Percentiles rank a stretch among this genome's conserved stretches.
phyloP scores from a whole-genome alignment of 495 filamentous ascomycete species.

The Lineolata rhizophorae region DNA sequence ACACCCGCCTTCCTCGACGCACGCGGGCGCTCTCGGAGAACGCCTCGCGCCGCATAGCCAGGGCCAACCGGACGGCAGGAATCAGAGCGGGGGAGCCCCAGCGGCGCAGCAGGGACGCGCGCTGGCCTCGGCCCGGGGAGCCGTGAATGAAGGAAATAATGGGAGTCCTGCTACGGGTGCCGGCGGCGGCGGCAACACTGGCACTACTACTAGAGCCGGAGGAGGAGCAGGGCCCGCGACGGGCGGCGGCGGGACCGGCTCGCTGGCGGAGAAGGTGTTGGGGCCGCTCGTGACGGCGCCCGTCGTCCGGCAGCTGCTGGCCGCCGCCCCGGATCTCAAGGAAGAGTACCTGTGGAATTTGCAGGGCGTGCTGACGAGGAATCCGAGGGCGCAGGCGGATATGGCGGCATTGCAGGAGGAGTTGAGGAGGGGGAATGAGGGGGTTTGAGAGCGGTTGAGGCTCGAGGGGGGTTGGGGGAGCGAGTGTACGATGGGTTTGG shows the following conservation, averaged over 20 bases:
- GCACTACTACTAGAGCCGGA: neutral
- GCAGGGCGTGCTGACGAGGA: slow-evolving; percentile 12
- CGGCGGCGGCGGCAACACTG: neutral
- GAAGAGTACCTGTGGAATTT: slow-evolving; percentile 12
- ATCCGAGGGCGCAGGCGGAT: slow-evolving; percentile 10
- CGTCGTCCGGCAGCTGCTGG: slow-evolving; percentile 9
- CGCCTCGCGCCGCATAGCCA: too few species aligned
- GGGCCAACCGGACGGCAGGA: too few species aligned
- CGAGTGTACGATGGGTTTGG: too few species aligned
- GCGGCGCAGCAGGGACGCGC: too few species aligned
- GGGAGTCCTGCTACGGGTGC: too few species aligned
- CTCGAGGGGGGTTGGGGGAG: too few species aligned
- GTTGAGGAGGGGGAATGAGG: slow-evolving; percentile 4
- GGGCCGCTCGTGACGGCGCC: slow-evolving; percentile 11
- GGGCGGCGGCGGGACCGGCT: neutral
- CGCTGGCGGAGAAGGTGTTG: slow-evolving; percentile 7
- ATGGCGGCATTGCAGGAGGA: slow-evolving; percentile 8
- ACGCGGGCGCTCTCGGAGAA: too few species aligned
- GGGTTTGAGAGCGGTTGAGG: too few species aligned
- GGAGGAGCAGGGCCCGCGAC: neutral
- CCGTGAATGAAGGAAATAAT: too few species aligned
- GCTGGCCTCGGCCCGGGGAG: too few species aligned
- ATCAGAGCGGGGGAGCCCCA: too few species aligned
- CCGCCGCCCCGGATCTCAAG: slow-evolving; percentile 6
- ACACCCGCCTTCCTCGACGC: too few species aligned